Base-by-base conservation (phyloP, 163 green algal genomes). In the Scenedesmus sp. region DNA sequence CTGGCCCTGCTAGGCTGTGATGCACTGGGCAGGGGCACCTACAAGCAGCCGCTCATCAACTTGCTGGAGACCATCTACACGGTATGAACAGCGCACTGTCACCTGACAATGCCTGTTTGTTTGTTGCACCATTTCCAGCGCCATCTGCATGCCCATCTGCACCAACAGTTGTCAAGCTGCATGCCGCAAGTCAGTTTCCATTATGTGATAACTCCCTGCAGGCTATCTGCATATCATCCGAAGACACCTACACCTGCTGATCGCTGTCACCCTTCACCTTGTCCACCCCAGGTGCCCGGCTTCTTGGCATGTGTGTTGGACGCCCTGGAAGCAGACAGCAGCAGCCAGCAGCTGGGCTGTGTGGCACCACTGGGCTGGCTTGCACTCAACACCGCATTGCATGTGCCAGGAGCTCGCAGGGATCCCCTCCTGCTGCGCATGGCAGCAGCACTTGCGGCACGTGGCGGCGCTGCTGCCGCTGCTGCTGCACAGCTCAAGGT, bases 51-150 rank as follows among this genome's bases (percentile, higher is more conserved):
- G 0, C 82, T 94, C 57, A 52, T 86, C 15, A 13, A 85, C 16
- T 56, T 95, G 56, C 74, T 95, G 6, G 66, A 83, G 20, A 8
- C 13, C 2, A 83, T 95, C 6, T 93, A 94, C 87, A 54, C 74
- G 10, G 56, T 88, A 8, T n/a, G n/a, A 7, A 46, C 23, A 67
- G 55, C 55, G 54, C 46, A 34, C 4, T 66, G 4, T 15, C 23
- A 66, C 20, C 9, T 86, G 81, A 46, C 81, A 86, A 57, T 26
- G 34, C 18, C 2, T 7, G 46, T 86, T 66, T 64, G 59, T 13
- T 64, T 64, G 59, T 64, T 13, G 59, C 8, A 9, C 8, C 59
- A 64, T 64, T 7, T 13, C 59, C 59, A 64, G 59, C 59, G 59
- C 59, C 59, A 64, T 64, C 59, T 64, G 59, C 8, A 64, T 64